Conservation (phyloP, 2,329 filamentous ascomycete genomes). For the Aspergillus melleus region DNA sequence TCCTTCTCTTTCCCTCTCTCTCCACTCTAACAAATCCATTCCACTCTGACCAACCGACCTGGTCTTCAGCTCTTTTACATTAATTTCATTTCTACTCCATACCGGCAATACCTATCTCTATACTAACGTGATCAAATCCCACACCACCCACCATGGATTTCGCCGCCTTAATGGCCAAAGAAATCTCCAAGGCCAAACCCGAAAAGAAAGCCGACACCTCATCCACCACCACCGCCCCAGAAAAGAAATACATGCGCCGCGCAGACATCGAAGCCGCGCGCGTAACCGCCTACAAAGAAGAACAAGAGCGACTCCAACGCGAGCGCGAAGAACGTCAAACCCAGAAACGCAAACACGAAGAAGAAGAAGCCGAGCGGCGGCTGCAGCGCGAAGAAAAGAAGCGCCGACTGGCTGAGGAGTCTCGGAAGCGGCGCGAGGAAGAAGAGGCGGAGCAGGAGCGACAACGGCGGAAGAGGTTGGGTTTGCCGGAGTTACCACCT, state of each 20-base stretch:
- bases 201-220: constrained; percentile 15
- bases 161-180: constrained; percentile 86
- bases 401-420: constrained; percentile 77
- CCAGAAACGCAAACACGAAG: constrained; percentile 85
- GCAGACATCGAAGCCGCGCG: constrained; percentile 83
- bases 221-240: constrained; percentile 18
- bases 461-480: constrained; percentile 70
- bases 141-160: constrained; percentile 74
- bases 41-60: not conserved
- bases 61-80: not conserved
- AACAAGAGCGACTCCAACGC: constrained; percentile 72
- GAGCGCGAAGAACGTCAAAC: constrained; percentile 68
- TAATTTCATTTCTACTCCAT: not conserved
- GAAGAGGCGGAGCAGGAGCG: constrained; percentile 73
- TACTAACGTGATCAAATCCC: not conserved
- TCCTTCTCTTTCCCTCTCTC: not conserved
- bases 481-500: constrained; percentile 70
- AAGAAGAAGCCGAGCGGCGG: constrained; percentile 73
- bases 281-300: constrained; percentile 74
- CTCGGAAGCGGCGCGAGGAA: constrained; percentile 66
- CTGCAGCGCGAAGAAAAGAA: constrained; percentile 78
- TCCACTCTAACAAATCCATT: not conserved
- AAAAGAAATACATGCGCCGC: constrained; percentile 80
- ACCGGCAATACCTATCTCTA: no score
- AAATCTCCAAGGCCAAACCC: constrained; percentile 78